Conservation (phyloP, 2,329 filamentous ascomycete genomes). For the Alternaria sp. region DNA sequence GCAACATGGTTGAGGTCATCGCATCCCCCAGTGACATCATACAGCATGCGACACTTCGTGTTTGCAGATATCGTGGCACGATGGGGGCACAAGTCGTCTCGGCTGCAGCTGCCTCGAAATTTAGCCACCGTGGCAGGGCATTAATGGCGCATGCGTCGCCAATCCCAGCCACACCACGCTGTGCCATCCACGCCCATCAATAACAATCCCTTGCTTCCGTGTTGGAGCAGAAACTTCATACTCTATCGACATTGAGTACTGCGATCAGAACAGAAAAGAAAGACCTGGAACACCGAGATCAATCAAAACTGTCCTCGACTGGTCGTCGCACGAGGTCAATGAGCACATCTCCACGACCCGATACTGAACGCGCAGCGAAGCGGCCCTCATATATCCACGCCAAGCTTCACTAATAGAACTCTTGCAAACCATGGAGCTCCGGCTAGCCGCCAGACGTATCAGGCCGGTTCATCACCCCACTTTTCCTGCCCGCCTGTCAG, state of each 20-base stretch:
- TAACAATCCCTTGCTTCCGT: not conserved
- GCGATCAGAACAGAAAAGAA: not conserved
- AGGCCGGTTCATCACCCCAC: conserved; percentile 29
- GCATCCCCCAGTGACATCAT: not conserved
- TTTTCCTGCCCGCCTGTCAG: conserved; percentile 30
- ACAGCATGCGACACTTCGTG: not conserved
- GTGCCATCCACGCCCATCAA: conserved; percentile 11
- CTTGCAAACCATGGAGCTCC: conserved; percentile 22
- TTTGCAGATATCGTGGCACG: not conserved
- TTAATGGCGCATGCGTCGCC: conserved; percentile 28
- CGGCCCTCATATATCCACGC: conserved; percentile 24
- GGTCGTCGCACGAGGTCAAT: not conserved
- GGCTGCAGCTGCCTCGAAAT: conserved; percentile 4
- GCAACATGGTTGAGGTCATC: not conserved
- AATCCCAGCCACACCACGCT: conserved; percentile 17
- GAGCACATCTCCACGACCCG: not conserved
- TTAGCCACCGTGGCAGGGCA: conserved; percentile 12
- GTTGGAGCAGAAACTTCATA: not conserved
- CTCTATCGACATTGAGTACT: not conserved
- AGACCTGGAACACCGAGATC: not conserved
- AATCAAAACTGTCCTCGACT: not conserved
- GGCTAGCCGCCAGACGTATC: conserved; percentile 33
- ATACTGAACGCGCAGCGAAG: conserved; percentile 8
- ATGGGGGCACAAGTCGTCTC: not conserved
- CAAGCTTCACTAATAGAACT: conserved; percentile 30